Evolutionary conservation across 169 alveolate genomes (phyloP).

Genomic region (Eimeria maxima): DNA sequence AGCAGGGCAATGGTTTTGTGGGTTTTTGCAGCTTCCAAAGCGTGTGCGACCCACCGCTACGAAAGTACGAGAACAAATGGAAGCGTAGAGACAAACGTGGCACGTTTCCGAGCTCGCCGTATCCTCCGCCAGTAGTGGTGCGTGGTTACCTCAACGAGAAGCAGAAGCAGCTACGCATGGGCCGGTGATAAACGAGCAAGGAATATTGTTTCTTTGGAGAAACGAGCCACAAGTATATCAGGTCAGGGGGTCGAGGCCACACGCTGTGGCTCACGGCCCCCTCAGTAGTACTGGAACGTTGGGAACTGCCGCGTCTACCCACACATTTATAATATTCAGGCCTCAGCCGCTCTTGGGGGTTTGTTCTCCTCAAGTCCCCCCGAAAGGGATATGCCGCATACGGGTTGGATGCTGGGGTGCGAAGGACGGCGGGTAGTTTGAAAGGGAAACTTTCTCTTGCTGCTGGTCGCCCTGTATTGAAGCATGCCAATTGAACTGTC

Average conservation of each 20-base stretch:
- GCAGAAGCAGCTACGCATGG: conserved; percentile 76
- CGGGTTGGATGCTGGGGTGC: background rate
- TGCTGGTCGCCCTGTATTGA: background rate
- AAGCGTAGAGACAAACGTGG: conserved; percentile 93
- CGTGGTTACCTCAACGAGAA: conserved; percentile 74
- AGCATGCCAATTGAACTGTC: background rate
- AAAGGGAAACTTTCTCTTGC: background rate
- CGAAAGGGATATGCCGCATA: background rate
- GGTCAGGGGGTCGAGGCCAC: background rate
- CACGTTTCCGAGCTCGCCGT: conserved; percentile 88
- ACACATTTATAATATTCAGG: background rate
- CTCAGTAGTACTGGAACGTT: background rate
- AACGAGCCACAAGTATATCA: background rate
- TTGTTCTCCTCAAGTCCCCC: background rate
- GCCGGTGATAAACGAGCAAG: conserved; percentile 9
- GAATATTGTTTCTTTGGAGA: background rate
- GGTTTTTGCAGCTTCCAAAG: conserved; percentile 82
- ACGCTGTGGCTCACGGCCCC: background rate
- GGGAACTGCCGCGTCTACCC: background rate
- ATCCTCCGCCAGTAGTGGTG: conserved; percentile 81
- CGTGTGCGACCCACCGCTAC: conserved; percentile 92
- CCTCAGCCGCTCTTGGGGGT: conserved; percentile 4
- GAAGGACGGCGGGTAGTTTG: background rate
- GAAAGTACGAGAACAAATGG: conserved; percentile 93
- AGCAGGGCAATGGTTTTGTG: background rate